A percentile compares a stretch with the other conserved stretches of the same genome.
Conservation (phyloP, 2,329 filamentous ascomycete species). For the Chrysoporthe puriensis region DNA sequence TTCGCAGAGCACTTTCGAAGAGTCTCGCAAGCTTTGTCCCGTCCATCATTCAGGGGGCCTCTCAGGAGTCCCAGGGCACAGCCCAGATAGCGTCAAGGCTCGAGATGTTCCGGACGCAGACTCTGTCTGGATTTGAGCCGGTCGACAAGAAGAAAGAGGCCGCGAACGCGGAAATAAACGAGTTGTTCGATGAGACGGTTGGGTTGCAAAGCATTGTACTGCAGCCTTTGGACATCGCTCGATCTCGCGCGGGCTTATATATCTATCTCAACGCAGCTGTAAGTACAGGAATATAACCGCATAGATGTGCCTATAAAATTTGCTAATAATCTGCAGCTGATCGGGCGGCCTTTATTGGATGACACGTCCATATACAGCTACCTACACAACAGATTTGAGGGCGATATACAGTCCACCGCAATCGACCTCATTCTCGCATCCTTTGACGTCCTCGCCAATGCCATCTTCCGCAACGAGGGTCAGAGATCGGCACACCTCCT, state of each 20-base stretch:
- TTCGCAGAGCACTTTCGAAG: constrained; percentile 53
- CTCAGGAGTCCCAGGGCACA: constrained; percentile 38
- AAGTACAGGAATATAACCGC: constrained; percentile 37
- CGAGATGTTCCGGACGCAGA: constrained; percentile 62
- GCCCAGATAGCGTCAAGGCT: constrained; percentile 58
- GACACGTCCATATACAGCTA: constrained; percentile 79
- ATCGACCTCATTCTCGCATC: constrained; percentile 85
- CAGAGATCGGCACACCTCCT: constrained; percentile 69
- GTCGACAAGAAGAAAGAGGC: constrained; percentile 55
- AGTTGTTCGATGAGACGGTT: constrained; percentile 60
- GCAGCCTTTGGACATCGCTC: constrained; percentile 69
- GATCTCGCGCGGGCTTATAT: constrained; percentile 81
- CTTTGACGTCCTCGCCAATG: constrained; percentile 88
- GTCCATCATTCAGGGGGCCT: constrained; percentile 53
- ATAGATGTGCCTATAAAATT: background rate
- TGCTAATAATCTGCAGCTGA: constrained; percentile 57
- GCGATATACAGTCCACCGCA: constrained; percentile 75
- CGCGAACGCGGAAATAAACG: constrained; percentile 56
- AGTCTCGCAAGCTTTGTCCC: constrained; percentile 58
- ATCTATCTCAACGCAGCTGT: constrained; percentile 83
- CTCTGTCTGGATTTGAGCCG: constrained; percentile 59
- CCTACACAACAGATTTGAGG: constrained; percentile 83
- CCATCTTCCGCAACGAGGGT: constrained; percentile 69
- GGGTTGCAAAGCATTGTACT: constrained; percentile 59
- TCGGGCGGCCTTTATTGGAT: constrained; percentile 81